Conservation (phyloP, 2,329 filamentous ascomycete genomes). For the Fusarium staphyleae region DNA sequence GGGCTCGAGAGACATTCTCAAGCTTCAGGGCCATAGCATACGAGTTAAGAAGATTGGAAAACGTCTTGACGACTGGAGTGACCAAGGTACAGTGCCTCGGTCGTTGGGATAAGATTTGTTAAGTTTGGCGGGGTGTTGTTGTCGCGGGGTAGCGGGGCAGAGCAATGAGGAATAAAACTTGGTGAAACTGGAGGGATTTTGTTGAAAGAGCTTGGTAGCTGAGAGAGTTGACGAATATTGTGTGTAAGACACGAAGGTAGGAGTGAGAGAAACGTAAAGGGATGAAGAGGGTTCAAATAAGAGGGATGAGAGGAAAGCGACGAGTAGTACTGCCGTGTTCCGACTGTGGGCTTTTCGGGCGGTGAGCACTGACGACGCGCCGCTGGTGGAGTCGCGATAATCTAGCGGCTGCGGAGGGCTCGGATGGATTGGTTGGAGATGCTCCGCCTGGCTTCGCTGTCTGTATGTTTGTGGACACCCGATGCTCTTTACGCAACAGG, state of each 20-base stretch:
- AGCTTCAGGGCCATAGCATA: constrained; percentile 57
- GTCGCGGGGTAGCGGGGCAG: constrained; percentile 39
- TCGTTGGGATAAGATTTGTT: constrained; percentile 46
- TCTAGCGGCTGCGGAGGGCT: constrained; percentile 33
- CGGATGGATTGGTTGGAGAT: constrained; percentile 29
- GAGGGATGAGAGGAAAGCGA: not conserved
- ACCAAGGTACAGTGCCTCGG: constrained; percentile 64
- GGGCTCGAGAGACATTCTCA: not conserved
- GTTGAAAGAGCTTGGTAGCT: constrained; percentile 12
- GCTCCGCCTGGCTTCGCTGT: constrained; percentile 11
- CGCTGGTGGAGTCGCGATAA: constrained; percentile 37
- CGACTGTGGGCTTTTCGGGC: constrained; percentile 25
- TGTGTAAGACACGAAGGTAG: constrained; percentile 25
- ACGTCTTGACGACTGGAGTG: constrained; percentile 83
- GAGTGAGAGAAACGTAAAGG: constrained; percentile 12
- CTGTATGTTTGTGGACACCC: constrained; percentile 32
- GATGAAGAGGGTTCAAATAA: constrained; percentile 36
- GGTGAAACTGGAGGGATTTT: constrained; percentile 12
- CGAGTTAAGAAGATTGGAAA: constrained; percentile 98
- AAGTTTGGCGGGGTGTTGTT: constrained; percentile 32
- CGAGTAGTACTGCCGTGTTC: constrained; percentile 18
- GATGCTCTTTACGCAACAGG: constrained; percentile 9
- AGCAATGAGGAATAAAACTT: constrained; percentile 22
- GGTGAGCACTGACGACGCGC: constrained; percentile 34
- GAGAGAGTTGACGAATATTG: constrained; percentile 16